A percentile compares a stretch with the other conserved stretches of the same genome.
Conservation (phyloP, 2,329 filamentous ascomycete genomes). For the Cladosporium sp. region DNA sequence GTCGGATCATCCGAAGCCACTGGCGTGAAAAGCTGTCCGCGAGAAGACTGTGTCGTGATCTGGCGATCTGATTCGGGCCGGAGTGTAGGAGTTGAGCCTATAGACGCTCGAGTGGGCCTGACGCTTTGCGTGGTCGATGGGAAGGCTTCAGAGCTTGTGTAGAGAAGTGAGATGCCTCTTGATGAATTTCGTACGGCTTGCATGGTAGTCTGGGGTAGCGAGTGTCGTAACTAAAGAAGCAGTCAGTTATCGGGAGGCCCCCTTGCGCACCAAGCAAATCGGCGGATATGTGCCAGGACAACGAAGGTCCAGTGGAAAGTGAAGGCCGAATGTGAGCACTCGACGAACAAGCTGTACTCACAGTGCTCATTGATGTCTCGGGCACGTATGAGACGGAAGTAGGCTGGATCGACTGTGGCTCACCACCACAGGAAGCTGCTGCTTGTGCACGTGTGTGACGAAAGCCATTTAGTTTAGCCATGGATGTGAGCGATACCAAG, state of each 20-base stretch:
- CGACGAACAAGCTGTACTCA: neutral
- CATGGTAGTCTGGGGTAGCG: constrained; percentile 8
- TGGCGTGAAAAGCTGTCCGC: neutral
- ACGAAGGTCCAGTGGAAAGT: too few species aligned
- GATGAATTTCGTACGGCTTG: constrained; percentile 7
- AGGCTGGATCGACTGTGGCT: neutral
- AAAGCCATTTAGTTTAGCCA: constrained; percentile 6
- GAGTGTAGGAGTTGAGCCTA: neutral
- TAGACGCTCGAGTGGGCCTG: neutral
- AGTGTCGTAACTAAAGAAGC: neutral
- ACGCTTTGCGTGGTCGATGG: neutral
- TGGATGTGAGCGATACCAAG: neutral
- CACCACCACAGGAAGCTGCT: neutral
- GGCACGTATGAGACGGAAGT: neutral
- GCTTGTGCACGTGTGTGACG: neutral
- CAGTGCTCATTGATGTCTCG: constrained; percentile 10
- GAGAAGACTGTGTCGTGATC: neutral
- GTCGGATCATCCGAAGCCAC: neutral
- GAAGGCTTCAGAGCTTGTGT: neutral
- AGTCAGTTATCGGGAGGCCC: neutral
- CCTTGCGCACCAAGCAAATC: neutral
- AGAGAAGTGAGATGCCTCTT: constrained; percentile 1
- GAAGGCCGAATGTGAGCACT: too few species aligned
- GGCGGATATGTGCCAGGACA: neutral
- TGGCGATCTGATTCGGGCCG: neutral